phyloP scores from a whole-genome alignment of 1,284 basidiomycete species.

The Leccinum griseonigrum region DNA sequence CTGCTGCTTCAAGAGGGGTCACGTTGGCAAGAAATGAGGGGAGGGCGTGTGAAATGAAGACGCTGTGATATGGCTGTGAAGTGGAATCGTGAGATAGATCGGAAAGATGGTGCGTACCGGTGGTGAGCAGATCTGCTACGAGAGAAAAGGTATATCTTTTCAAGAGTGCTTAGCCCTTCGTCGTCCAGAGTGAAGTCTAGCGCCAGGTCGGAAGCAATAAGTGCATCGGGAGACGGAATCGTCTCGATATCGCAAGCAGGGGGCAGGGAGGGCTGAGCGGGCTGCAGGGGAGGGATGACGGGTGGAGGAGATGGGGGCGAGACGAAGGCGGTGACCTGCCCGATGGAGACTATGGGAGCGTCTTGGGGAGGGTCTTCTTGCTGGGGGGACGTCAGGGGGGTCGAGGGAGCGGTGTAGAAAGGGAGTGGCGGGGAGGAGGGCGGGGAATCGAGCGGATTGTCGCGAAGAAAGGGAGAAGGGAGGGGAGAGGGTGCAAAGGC shows the following conservation, averaged over 20 bases:
- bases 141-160: conserved; percentile 93
- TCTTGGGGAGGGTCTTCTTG: conserved; percentile 30
- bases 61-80: conserved; percentile 34
- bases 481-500: conserved; percentile 23
- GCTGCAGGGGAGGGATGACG: conserved; percentile 12
- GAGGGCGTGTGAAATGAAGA: conserved; percentile 82
- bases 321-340: conserved; percentile 17
- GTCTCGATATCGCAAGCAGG: conserved; percentile 28
- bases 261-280: conserved; percentile 7
- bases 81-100: conserved; percentile 4
- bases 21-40: conserved; percentile 74
- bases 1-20: conserved; percentile 85
- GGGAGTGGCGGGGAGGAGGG: conserved; percentile 34
- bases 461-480: conserved; percentile 26
- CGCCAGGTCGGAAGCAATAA: conserved; percentile 37
- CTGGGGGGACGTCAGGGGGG: conserved; percentile 33
- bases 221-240: conserved; percentile 28
- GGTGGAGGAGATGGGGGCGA: conserved; percentile 27
- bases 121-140: conserved; percentile 85
- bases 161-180: conserved; percentile 79
- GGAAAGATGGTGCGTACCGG: conserved; percentile 36
- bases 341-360: conserved; percentile 16
- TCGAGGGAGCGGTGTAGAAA: conserved; percentile 36
- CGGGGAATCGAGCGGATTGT: conserved; percentile 32
- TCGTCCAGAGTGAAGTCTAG: conserved; percentile 61